Percentiles rank a stretch among this genome's conserved stretches.
phyloP scores from a whole-genome alignment of 768 basidiomycete genomes.

The Auriscalpium orientale region DNA sequence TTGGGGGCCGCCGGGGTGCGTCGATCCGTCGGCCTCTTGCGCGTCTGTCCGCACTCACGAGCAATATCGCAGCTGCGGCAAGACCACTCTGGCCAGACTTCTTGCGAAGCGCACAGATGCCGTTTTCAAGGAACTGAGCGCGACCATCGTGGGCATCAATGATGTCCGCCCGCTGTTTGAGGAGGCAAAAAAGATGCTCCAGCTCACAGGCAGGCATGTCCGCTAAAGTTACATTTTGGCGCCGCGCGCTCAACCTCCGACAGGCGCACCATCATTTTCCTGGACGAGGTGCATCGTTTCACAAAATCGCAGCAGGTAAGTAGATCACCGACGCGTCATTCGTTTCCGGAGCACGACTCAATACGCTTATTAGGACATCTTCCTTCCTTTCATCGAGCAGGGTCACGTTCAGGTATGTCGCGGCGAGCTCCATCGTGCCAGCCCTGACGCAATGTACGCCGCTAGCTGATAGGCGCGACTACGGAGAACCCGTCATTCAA shows the following conservation, averaged over 20 bases:
- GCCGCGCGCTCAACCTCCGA: slow-evolving; percentile 1
- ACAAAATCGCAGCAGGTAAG: slow-evolving; percentile 61
- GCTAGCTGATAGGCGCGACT: slow-evolving; percentile 70
- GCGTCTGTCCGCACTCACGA: neutral
- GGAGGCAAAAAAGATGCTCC: slow-evolving; percentile 61
- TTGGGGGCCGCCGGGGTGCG: slow-evolving; percentile 71
- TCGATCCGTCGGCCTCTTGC: neutral
- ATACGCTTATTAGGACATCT: slow-evolving; percentile 48
- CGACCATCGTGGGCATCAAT: slow-evolving; percentile 59
- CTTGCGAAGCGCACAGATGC: slow-evolving; percentile 53
- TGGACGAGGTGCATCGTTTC: slow-evolving; percentile 83
- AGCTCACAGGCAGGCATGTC: slow-evolving; percentile 54
- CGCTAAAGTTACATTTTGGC: neutral
- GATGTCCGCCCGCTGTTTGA: slow-evolving; percentile 72
- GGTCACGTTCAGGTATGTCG: slow-evolving; percentile 56
- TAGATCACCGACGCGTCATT: neutral
- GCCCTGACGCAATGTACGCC: too few relatives aligned
- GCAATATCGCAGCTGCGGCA: slow-evolving; percentile 44
- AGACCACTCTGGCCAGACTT: slow-evolving; percentile 70
- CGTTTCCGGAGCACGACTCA: slow-evolving; percentile 5
- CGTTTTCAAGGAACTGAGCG: slow-evolving; percentile 69
- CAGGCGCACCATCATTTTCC: slow-evolving; percentile 68
- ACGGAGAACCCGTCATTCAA: slow-evolving; percentile 90
- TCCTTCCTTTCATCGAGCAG: slow-evolving; percentile 74
- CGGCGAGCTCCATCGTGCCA: too few relatives aligned